Percentiles rank a stretch among this genome's conserved stretches.
Conservation (phyloP, 129 eudicot species). For the Rutidosis leptorrhynchoides region DNA sequence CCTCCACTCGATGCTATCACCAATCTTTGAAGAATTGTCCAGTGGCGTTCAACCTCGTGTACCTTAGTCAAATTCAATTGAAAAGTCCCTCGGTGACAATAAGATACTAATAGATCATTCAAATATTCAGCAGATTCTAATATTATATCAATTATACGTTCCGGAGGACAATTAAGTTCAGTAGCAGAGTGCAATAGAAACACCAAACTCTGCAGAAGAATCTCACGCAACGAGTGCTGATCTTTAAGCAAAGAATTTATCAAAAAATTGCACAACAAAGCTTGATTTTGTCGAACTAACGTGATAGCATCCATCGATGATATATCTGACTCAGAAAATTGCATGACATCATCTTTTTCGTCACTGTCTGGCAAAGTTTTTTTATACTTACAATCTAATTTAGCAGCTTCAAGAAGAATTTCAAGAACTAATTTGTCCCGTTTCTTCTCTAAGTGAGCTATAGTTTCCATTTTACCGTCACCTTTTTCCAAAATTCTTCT, state of each 20-base stretch:
- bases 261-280: conserved; percentile 63
- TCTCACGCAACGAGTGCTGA: conserved; percentile 74
- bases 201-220: conserved; percentile 79
- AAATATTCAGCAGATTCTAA: conserved; percentile 61
- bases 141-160: conserved; percentile 69
- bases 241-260: conserved; percentile 51
- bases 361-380: conserved; percentile 30
- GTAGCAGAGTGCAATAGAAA: conserved; percentile 83
- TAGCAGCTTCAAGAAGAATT: conserved; percentile 87
- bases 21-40: conserved; percentile 79
- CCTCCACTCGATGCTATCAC: conserved; percentile 82
- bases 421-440: conserved; percentile 82
- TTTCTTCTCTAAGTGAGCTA: conserved; percentile 66
- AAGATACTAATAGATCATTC: conserved; percentile 49
- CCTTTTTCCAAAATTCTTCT: conserved; percentile 41
- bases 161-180: conserved; percentile 68
- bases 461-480: conserved; percentile 51
- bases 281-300: conserved; percentile 79
- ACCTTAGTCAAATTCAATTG: conserved; percentile 45
- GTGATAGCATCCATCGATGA: conserved; percentile 76
- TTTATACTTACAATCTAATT: conserved; percentile 56
- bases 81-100: conserved; percentile 51
- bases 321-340: conserved; percentile 47
- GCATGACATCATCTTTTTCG: conserved; percentile 51
- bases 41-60: conserved; percentile 62